A percentile compares a stretch with the other conserved stretches of the same genome.
Conservation (phyloP, 495 filamentous ascomycete species). For the Talaromyces trachyspermus region DNA sequence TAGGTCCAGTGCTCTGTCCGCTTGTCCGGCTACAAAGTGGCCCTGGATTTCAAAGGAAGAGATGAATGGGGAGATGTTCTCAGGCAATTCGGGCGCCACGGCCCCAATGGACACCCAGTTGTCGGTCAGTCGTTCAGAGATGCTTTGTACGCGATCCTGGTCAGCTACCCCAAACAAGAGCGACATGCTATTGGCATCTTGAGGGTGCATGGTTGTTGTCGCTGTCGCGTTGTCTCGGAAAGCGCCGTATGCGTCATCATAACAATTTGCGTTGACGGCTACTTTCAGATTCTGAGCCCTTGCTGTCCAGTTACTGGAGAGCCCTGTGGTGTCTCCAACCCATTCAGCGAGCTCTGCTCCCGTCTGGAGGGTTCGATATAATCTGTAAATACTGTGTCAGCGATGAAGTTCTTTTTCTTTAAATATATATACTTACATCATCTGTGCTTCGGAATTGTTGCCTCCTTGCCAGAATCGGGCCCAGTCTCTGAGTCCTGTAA, state of each 20-base stretch:
- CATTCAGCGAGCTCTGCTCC: conserved; percentile 44
- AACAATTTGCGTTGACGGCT: conserved; percentile 42
- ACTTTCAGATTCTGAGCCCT: conserved; percentile 30
- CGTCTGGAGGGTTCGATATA: conserved; percentile 45
- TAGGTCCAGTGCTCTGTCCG: conserved; percentile 45
- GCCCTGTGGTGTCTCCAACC: conserved; percentile 33
- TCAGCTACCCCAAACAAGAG: conserved; percentile 31
- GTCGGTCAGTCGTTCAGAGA: conserved; percentile 38
- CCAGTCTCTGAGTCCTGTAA: conserved; percentile 51
- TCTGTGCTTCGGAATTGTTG: conserved; percentile 49
- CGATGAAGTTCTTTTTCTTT: not conserved
- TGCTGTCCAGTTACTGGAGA: conserved; percentile 35
- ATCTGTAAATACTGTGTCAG: conserved; percentile 17
- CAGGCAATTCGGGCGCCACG: conserved; percentile 48
- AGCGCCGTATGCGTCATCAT: conserved; percentile 42
- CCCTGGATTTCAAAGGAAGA: conserved; percentile 55
- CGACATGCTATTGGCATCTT: conserved; percentile 48
- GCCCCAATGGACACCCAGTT: conserved; percentile 56
- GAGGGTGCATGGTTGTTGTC: conserved; percentile 38
- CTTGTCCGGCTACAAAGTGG: conserved; percentile 41
- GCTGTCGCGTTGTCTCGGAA: conserved; percentile 51
- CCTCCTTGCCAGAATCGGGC: conserved; percentile 46
- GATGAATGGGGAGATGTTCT: conserved; percentile 55
- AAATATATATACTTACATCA: conserved; percentile 31
- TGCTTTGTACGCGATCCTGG: conserved; percentile 20